Conservation (phyloP, 305 asterid species). For the Fraxinus baroniana region DNA sequence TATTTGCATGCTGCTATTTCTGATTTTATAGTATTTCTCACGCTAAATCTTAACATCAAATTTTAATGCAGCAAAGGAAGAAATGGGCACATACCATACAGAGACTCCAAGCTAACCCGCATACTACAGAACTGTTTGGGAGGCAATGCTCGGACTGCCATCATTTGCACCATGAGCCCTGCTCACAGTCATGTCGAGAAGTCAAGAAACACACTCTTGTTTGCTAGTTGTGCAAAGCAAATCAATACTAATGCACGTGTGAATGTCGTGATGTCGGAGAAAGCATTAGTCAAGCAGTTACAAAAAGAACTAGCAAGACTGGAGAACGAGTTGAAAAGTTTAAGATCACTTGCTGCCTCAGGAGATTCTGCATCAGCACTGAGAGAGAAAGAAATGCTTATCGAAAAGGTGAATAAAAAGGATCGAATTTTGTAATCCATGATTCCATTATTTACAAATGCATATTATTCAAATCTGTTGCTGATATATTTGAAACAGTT, state of each 20-base stretch:
- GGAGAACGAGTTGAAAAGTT: slow-evolving; percentile 62
- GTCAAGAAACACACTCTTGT: slow-evolving; percentile 83
- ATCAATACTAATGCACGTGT: slow-evolving; percentile 78
- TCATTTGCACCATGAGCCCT: slow-evolving; percentile 97
- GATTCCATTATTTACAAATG: not conserved
- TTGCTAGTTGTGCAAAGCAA: slow-evolving; percentile 92
- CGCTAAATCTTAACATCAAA: not conserved
- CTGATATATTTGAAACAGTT: not conserved
- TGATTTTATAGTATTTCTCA: not conserved
- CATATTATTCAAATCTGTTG: not conserved
- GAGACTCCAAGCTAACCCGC: slow-evolving; percentile 97
- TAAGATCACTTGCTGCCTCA: slow-evolving; percentile 43
- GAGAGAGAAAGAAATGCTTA: slow-evolving; percentile 72
- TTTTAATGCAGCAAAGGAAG: slow-evolving; percentile 75
- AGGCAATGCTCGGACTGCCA: slow-evolving; percentile 87
- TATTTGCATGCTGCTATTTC: not conserved
- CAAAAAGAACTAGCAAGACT: slow-evolving; percentile 73
- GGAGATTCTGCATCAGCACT: slow-evolving; percentile 50
- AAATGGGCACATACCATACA: slow-evolving; percentile 74
- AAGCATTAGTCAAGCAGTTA: slow-evolving; percentile 78
- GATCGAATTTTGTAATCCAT: not conserved
- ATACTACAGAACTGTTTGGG: slow-evolving; percentile 85
- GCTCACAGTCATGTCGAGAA: slow-evolving; percentile 85
- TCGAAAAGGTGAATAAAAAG: slow-evolving; percentile 56
- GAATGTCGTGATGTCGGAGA: slow-evolving; percentile 86